A percentile compares a stretch with the other conserved stretches of the same genome.
phyloP scores from a whole-genome alignment of 2,329 filamentous ascomycete species.

The Orbilia oligospora region DNA sequence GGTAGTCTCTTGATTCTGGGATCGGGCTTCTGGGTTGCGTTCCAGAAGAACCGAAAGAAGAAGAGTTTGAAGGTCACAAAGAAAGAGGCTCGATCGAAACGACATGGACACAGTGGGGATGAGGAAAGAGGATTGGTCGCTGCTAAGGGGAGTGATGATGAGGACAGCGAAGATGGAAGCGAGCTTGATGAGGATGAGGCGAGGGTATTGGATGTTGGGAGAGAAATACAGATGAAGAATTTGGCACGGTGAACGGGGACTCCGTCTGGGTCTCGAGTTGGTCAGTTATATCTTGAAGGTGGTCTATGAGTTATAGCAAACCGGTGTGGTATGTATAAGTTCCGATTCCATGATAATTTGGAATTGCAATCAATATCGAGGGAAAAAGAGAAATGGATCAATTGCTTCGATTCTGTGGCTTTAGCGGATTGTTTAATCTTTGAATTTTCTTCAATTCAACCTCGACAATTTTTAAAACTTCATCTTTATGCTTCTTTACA shows the following conservation, averaged over 20 bases:
- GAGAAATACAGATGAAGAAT: constrained; percentile 52
- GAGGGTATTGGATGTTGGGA: constrained; percentile 46
- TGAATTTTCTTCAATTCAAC: not conserved
- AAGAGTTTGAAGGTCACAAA: constrained; percentile 41
- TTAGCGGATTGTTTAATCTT: constrained; percentile 24
- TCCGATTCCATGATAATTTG: not conserved
- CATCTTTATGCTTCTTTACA: not conserved
- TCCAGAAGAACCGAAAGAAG: constrained; percentile 65
- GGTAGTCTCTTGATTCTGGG: constrained; percentile 77
- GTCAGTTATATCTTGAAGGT: not conserved
- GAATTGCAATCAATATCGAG: not conserved
- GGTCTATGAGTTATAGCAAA: not conserved
- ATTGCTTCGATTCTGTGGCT: constrained; percentile 1
- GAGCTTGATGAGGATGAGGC: constrained; percentile 54
- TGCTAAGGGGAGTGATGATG: constrained; percentile 40
- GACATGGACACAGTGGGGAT: constrained; percentile 45
- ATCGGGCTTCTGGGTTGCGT: constrained; percentile 76
- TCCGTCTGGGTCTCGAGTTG: not conserved
- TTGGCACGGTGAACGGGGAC: constrained; percentile 41
- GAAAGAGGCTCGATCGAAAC: constrained; percentile 39
- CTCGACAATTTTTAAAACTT: not conserved
- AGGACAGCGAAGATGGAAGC: constrained; percentile 45
- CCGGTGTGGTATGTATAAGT: constrained; percentile 6
- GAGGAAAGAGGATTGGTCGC: constrained; percentile 53
- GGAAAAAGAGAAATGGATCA: constrained; percentile 13